phyloP scores from a whole-genome alignment of 2,329 filamentous ascomycete species.

The Pseudogymnoascus destructans region DNA sequence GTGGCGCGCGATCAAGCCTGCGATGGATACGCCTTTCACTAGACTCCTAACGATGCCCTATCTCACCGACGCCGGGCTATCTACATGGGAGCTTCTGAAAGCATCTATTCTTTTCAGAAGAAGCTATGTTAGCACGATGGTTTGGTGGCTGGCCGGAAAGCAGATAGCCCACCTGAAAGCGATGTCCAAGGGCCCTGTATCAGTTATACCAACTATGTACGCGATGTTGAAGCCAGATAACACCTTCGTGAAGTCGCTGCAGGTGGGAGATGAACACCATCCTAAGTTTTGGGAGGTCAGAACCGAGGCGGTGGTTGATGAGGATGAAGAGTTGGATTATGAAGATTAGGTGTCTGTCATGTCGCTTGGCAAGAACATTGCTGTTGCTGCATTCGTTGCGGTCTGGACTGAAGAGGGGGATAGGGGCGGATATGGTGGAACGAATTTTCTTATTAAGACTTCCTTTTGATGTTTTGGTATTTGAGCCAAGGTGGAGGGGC shows the following conservation, averaged over 20 bases:
- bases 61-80: constrained; percentile 14
- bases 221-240: constrained; percentile 16
- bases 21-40: constrained; percentile 13
- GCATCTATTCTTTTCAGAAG: constrained; percentile 29
- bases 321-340: constrained; percentile 3
- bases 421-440: neutral
- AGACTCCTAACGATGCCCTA: constrained; percentile 14
- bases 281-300: neutral
- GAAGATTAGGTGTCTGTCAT: neutral
- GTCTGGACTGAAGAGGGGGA: neutral
- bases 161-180: constrained; percentile 23
- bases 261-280: neutral
- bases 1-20: constrained; percentile 20
- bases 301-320: neutral
- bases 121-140: constrained; percentile 10
- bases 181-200: neutral
- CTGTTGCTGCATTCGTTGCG: neutral
- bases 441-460: neutral
- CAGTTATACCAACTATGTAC: constrained; percentile 16
- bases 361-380: neutral
- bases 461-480: neutral
- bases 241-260: constrained; percentile 12
- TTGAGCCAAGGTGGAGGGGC: neutral
- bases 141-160: constrained; percentile 23
- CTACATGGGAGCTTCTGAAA: constrained; percentile 33